phyloP scores from a whole-genome alignment of 306 rosid genomes.

The Cucurbita ficifolia region DNA sequence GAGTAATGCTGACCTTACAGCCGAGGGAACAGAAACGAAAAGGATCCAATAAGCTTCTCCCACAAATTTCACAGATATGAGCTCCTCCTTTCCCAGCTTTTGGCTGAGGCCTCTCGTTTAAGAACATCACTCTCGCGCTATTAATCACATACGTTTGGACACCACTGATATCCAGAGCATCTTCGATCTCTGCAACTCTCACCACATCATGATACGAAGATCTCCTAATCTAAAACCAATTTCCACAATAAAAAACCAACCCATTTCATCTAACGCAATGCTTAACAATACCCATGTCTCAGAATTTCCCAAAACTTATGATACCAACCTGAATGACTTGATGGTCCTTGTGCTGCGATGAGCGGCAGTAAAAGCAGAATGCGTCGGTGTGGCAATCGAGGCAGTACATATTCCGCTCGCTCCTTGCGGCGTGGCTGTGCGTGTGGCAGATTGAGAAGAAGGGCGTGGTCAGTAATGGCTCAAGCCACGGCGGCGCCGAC shows the following conservation, averaged over 20 bases:
- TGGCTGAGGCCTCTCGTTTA: constrained; percentile 92
- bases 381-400: constrained; percentile 63
- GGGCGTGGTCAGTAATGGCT: constrained; percentile 43
- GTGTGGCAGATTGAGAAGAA: constrained; percentile 63
- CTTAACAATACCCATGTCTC: neutral
- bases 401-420: constrained; percentile 89
- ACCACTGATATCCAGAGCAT: constrained; percentile 63
- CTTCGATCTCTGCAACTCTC: constrained; percentile 63
- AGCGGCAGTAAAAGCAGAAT: constrained; percentile 87
- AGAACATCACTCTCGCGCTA: constrained; percentile 78
- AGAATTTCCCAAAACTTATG: neutral
- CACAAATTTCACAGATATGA: constrained; percentile 83
- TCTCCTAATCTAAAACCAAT: constrained; percentile 46
- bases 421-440: constrained; percentile 61
- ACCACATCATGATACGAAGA: constrained; percentile 94
- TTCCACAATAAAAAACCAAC: neutral
- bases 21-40: constrained; percentile 90
- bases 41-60: constrained; percentile 78
- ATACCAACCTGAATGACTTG: constrained; percentile 67
- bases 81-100: constrained; percentile 64
- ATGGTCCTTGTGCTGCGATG: constrained; percentile 75
- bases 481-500: constrained; percentile 87
- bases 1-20: constrained; percentile 57
- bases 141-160: constrained; percentile 90
- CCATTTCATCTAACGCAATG: neutral